Evolutionary conservation across 1,139 yeast species (phyloP), one percentile per base, ranked within the genome.

Genomic region (Hemisphaericaspora subhashii): DNA sequence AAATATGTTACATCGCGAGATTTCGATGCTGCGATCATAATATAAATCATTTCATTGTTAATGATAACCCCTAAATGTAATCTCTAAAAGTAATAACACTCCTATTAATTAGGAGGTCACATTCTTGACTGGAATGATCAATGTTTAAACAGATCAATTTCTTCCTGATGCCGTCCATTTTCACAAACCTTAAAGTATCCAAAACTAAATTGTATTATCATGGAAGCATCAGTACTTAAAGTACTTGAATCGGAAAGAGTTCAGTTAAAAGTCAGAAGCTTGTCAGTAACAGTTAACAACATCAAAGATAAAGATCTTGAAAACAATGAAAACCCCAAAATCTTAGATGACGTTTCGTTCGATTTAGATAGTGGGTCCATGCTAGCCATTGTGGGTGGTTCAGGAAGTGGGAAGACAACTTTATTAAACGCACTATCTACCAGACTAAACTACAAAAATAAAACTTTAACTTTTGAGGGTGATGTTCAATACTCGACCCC

Each of bases 351-450:
- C n/a, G 27, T 24, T 24, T 24, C 27, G 13, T 24, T 24, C 6
- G 27, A 24, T n/a, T 24, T 24, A n/a, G 13, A 9, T 11, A 10
- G 12, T 3, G 27, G 12, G 7, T 8, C 6, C 8, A 24, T 24
- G 6, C 12, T 24, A 6, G 58, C 50, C 42, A 51, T 39, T 60
- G 67, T 54, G 58, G 59, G 65, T 31, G 58, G 62, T 15, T 58
- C 64, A 17, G 65, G 65, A 47, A 64, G 64, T 30, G 65, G 65
- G 47, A 60, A 60, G 42, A 60, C 65, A 28, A 60, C 65, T 1
- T 53, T 60, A 41, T 57, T 60, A 53, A 60, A 60, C 44, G 51
- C 58, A 46, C 53, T 60, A 44, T 56, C 63, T 26, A 64, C 58
- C 34, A 57, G 69, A 47, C 53, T 63, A 22, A 62, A 24, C 4